Base-by-base conservation (phyloP, 768 basidiomycete species). In the Astraeus odoratus region DNA sequence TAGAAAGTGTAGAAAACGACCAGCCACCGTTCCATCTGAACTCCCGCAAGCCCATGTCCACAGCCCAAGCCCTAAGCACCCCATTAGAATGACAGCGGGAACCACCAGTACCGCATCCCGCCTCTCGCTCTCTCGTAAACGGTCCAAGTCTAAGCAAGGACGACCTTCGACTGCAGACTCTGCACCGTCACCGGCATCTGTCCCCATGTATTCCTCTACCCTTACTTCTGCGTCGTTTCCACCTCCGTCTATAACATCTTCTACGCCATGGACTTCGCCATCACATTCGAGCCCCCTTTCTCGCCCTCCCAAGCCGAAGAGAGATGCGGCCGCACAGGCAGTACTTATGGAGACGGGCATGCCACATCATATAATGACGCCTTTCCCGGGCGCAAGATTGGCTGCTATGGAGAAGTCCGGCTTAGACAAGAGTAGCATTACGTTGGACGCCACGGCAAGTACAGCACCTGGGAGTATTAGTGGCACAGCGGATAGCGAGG, bases 261-360 rank as follows among this genome's bases (percentile, higher is more conserved):
- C n/a, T n/a, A n/a, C n/a, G n/a, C n/a, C n/a, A n/a, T n/a, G n/a
- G n/a, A 34, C 16, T 18, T 15, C 39, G 16, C 5, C 38, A 15
- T 10, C 36, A 23, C 22, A 18, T 7, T 36, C 23, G 15, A 19
- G 5, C 24, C 39, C 31, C 9, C 37, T 19, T 3, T 40, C 25
- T 5, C 30, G 15, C 27, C 37, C 44, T 19, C 44, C 27, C 1
- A 45, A 45, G 24, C 20, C 26, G 9, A 45, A 39, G 19, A n/a
- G 31, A 18, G 40, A 44, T 39, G 39, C 43, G 12, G 35, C 43
- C 15, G 42, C 43, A 7, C 39, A 49, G 27, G 47, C 39, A 5
- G 43, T 44, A 7, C 29, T 51, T 15, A 33, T 45, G 24, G 50
- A 51, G 22, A 12, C 29, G 8, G 4, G 8, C 8, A 5, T 34